Evolutionary conservation across 768 basidiomycete species (phyloP).

Genomic region (Boletus insuetus): DNA sequence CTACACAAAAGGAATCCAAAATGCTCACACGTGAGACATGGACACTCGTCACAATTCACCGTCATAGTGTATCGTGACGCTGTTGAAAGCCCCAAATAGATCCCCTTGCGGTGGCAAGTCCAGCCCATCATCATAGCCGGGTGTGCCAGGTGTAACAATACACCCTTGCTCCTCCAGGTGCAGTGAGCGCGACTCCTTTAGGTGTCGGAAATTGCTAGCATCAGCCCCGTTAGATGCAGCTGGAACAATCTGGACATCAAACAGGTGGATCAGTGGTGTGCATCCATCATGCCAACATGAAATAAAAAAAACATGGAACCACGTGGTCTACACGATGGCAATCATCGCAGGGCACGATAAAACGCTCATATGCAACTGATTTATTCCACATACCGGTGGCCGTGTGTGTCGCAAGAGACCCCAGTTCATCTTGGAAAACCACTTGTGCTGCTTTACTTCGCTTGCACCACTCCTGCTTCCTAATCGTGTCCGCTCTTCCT

Average conservation of each 20-base stretch:
- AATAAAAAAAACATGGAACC: constrained; percentile 7
- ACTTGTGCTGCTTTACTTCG: constrained; percentile 98
- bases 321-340: constrained; percentile 8
- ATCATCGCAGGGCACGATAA: background rate
- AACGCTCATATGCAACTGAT: background rate
- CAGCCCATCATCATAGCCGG: constrained; percentile 43
- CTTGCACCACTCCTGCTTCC: constrained; percentile 94
- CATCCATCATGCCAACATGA: constrained; percentile 18
- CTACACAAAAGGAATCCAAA: constrained; percentile 1
- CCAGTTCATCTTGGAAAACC: constrained; percentile 97
- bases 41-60: constrained; percentile 47
- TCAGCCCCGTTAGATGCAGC: constrained; percentile 71
- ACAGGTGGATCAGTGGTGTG: constrained; percentile 20
- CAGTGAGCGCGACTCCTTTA: constrained; percentile 88
- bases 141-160: constrained; percentile 36
- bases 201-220: constrained; percentile 83
- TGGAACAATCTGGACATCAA: constrained; percentile 68
- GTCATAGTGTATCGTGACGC: constrained; percentile 85
- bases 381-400: constrained; percentile 71
- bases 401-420: constrained; percentile 88
- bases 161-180: constrained; percentile 74
- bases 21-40: background rate
- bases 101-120: constrained; percentile 51
- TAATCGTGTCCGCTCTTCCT: constrained; percentile 83
- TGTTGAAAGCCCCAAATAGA: constrained; percentile 84